Base-by-base conservation (phyloP, 225 moss, liverwort and hornwort species). In the Straminergon stramineum region DNA sequence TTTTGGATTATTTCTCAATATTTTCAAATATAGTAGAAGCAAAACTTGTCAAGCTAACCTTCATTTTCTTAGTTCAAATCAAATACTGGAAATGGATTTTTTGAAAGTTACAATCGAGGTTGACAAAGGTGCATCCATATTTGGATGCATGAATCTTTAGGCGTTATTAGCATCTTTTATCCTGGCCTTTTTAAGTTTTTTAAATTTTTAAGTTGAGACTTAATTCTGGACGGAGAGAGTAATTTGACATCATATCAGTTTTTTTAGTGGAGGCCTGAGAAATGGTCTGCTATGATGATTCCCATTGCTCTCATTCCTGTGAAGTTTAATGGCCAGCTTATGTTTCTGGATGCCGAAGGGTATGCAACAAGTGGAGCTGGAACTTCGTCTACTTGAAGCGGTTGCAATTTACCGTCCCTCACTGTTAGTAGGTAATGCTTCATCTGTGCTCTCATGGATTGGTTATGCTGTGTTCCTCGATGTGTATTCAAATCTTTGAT, bases 391-490 rank as follows among this genome's bases (percentile, higher is more conserved):
- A 28, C 93, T 98, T 66, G 96, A 98, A 91, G 98, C 96, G n/a
- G 90, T 98, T 75, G 96, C 96, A 89, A 95, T 94, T 56, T 98
- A 98, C 91, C 98, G 95, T 76, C 98, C 98, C 71, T 93, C 98
- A 19, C 90, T 95, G 92, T 83, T 98, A 86, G 94, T 93, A 85
- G 98, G 98, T 98, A 91, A 87, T 76, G 87, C 87, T 58, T 85
- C 63, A 63, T 70, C 27, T 73, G 17, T 64, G 62, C 51, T 75
- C 28, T 75, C 37, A 61, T n/a, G 57, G 73, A 85, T 80, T 85
- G 75, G 45, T 43, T 69, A 31, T 81, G 39, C 61, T 63, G 51
- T 69, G 61, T 70, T 78, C 51, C n/a, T 62, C 8, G 52, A 61
- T 60, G 28, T 61, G 51, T 23, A 19, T 52, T 56, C 34, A n/a